A percentile compares a stretch with the other conserved stretches of the same genome.
phyloP scores from a whole-genome alignment of 345 rosid species.

The Syzygium grande region DNA sequence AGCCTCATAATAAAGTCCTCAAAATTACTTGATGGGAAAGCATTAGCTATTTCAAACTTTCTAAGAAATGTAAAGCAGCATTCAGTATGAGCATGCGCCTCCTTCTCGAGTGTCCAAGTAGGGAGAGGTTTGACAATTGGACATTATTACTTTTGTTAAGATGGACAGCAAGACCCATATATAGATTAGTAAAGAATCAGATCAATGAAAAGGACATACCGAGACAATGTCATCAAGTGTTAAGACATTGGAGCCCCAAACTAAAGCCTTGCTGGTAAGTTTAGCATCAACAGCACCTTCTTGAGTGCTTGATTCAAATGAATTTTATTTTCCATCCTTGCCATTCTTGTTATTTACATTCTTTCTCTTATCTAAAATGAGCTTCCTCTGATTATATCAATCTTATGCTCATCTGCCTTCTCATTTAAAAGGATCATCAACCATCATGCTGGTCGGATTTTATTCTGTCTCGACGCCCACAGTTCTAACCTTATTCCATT shows the following conservation, averaged over 20 bases:
- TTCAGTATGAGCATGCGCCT: background rate
- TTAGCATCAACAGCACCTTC: conserved; percentile 54
- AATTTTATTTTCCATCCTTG: conserved; percentile 3
- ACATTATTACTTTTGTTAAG: background rate
- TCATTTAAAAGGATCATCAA: no score
- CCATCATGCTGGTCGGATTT: no score
- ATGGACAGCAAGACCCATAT: background rate
- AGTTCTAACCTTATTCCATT: no score
- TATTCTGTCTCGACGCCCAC: no score
- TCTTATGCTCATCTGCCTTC: no score
- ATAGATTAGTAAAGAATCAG: background rate
- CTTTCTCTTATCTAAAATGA: no score
- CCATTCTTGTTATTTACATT: no score
- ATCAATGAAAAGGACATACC: no score
- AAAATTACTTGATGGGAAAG: background rate
- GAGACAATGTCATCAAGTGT: conserved; percentile 76
- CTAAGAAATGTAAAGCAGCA: background rate
- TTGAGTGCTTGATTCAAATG: background rate
- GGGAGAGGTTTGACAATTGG: background rate
- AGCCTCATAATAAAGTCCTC: background rate
- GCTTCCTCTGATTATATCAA: no score
- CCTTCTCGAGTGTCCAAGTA: background rate
- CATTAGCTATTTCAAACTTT: background rate
- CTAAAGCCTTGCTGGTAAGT: conserved; percentile 76
- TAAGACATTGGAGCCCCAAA: conserved; percentile 74